Conservation (phyloP, 73 alveolate genomes). For the Paramecium octaurelia region DNA sequence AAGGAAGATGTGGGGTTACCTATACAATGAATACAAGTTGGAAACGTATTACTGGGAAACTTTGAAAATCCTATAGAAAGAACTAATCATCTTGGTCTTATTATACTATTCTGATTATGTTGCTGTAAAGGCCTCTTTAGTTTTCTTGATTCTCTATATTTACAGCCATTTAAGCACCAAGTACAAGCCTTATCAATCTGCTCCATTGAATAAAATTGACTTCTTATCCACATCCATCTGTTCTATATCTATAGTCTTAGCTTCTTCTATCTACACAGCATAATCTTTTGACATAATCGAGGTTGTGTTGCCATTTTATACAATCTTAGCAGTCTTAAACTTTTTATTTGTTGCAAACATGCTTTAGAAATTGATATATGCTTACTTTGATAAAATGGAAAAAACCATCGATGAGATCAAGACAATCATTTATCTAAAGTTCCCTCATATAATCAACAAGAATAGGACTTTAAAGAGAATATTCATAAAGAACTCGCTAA, state of each 20-base stretch:
- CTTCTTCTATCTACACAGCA: background rate
- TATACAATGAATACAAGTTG: background rate
- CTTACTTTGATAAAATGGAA: background rate
- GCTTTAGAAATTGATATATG: background rate
- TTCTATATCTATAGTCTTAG: background rate
- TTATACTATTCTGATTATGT: background rate
- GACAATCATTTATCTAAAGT: background rate
- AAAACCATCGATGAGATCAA: background rate
- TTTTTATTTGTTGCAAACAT: background rate
- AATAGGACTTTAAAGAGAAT: background rate
- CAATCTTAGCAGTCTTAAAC: background rate
- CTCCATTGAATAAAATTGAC: background rate
- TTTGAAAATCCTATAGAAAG: background rate
- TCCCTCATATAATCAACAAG: background rate
- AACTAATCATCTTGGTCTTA: background rate
- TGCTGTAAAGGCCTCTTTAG: background rate
- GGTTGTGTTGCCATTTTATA: background rate
- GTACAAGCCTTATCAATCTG: background rate
- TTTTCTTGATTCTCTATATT: background rate
- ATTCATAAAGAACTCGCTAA: background rate
- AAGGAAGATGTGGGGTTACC: slow-evolving; percentile 1
- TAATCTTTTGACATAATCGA: background rate
- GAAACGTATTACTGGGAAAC: slow-evolving; percentile 41
- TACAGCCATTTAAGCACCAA: background rate
- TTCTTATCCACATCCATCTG: background rate